These are phyloP conservation scores for Coemansia sp. DNA, from an alignment of 192 early-diverging fungal species.

Conservation along the genomic window DNA sequence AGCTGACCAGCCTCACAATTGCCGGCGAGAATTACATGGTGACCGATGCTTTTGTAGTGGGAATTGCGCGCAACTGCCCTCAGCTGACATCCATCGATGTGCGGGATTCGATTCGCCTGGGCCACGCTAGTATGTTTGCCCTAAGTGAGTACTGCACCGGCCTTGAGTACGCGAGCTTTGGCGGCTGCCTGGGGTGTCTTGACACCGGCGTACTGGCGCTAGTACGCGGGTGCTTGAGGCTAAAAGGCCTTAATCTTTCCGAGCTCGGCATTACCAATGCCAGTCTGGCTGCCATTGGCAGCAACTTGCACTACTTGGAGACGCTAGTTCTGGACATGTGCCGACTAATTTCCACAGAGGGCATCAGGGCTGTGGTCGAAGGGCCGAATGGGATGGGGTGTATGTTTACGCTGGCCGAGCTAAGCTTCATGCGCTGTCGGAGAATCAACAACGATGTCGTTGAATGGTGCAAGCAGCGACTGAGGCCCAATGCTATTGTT, in stretches of 20 bases:
- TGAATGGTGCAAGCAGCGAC: slow-evolving; percentile 37
- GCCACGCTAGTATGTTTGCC: slow-evolving; percentile 11
- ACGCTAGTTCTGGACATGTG: slow-evolving; percentile 28
- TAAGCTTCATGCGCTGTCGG: slow-evolving; percentile 23
- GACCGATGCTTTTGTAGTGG: slow-evolving; percentile 21
- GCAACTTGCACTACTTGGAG: slow-evolving; percentile 18
- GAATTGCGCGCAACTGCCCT: slow-evolving; percentile 10
- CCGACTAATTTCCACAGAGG: slow-evolving; percentile 17
- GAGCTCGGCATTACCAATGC: slow-evolving; percentile 21
- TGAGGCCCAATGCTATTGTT: slow-evolving; percentile 20
- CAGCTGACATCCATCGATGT: slow-evolving; percentile 20
- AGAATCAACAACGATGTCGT: not conserved
- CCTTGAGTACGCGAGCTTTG: slow-evolving; percentile 20
- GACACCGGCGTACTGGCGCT: slow-evolving; percentile 26
- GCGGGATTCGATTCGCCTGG: slow-evolving; percentile 19
- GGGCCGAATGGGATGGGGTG: slow-evolving; percentile 30
- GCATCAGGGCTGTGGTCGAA: slow-evolving; percentile 22
- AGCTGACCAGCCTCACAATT: slow-evolving; percentile 20
- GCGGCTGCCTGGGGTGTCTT: slow-evolving; percentile 21
- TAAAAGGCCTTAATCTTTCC: slow-evolving; percentile 23
- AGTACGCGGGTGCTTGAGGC: slow-evolving; percentile 8
- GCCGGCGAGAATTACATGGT: slow-evolving; percentile 27
- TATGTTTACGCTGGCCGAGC: slow-evolving; percentile 19
- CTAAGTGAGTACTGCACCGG: slow-evolving; percentile 21
- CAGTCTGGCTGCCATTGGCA: slow-evolving; percentile 20